Conservation (phyloP, 495 filamentous ascomycete genomes). For the Aspergillus nidulans region DNA sequence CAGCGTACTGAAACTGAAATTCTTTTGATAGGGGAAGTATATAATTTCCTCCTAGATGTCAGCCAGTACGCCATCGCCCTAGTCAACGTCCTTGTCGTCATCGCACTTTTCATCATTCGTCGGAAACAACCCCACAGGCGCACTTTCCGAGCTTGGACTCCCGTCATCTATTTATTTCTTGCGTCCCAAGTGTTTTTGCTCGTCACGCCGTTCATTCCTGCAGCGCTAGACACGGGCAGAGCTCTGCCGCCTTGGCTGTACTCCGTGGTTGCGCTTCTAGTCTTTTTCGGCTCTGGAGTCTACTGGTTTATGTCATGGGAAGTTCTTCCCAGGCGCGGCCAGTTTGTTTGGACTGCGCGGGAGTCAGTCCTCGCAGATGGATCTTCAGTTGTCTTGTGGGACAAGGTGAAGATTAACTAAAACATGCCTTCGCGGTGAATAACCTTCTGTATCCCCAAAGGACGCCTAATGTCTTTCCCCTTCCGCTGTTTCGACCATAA, state of each 20-base stretch:
- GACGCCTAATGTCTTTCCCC: too few relatives aligned
- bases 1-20: neutral
- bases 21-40: slow-evolving; percentile 40
- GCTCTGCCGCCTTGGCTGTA: slow-evolving; percentile 36
- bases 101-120: slow-evolving; percentile 59
- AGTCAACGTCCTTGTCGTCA: slow-evolving; percentile 50
- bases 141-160: slow-evolving; percentile 59
- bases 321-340: neutral
- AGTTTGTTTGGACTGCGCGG: slow-evolving; percentile 6
- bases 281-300: slow-evolving; percentile 23
- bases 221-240: slow-evolving; percentile 20
- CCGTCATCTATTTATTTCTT: slow-evolving; percentile 34
- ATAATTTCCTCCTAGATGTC: slow-evolving; percentile 65
- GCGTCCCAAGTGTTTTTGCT: slow-evolving; percentile 32
- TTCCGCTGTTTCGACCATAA: too few relatives aligned
- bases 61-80: slow-evolving; percentile 62
- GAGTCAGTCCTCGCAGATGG: slow-evolving; percentile 7
- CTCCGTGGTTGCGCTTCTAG: slow-evolving; percentile 30
- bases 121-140: slow-evolving; percentile 49
- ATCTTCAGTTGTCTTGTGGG: neutral
- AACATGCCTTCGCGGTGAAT: too few relatives aligned
- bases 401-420: slow-evolving; percentile 7
- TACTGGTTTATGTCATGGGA: slow-evolving; percentile 28
- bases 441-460: too few relatives aligned
- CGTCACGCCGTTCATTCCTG: slow-evolving; percentile 34